Conservation (phyloP, 179 eudicot genomes). For the Carnegiea gigantea region DNA sequence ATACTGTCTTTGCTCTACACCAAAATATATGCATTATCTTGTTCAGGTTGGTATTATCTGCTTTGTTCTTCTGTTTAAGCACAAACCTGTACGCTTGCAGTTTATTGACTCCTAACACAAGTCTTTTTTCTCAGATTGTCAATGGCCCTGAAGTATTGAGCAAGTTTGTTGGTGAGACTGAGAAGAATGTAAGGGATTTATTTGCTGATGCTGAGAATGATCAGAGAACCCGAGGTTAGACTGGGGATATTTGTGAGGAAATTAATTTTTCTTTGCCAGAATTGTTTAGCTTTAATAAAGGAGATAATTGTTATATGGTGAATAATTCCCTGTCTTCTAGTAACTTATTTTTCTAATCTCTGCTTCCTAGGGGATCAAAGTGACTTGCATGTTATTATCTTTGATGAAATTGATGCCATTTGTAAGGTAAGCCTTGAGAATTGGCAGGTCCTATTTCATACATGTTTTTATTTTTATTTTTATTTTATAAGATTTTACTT, state of each 20-base stretch:
- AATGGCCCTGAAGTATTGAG: slow-evolving; percentile 98
- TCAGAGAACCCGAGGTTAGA: slow-evolving; percentile 71
- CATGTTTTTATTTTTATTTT: too few relatives aligned
- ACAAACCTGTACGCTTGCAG: neutral
- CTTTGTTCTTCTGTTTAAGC: slow-evolving; percentile 1
- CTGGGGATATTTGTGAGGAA: neutral
- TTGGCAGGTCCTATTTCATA: neutral
- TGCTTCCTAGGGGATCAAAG: slow-evolving; percentile 85
- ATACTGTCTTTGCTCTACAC: neutral
- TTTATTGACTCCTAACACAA: neutral
- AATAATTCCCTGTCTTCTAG: neutral
- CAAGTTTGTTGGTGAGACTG: slow-evolving; percentile 99
- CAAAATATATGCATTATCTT: slow-evolving; percentile 7
- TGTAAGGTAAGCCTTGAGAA: slow-evolving; percentile 66
- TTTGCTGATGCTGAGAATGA: slow-evolving; percentile 99
- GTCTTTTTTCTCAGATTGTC: slow-evolving; percentile 52
- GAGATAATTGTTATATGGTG: neutral
- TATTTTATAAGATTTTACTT: neutral
- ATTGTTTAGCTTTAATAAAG: slow-evolving; percentile 1
- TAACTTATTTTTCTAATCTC: slow-evolving; percentile 3
- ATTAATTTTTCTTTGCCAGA: neutral
- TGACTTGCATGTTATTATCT: slow-evolving; percentile 95
- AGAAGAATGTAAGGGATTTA: slow-evolving; percentile 94
- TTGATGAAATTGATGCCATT: slow-evolving; percentile 98
- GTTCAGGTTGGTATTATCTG: neutral